phyloP scores from a whole-genome alignment of 139 green algal species.

The Gonium pectorale region DNA sequence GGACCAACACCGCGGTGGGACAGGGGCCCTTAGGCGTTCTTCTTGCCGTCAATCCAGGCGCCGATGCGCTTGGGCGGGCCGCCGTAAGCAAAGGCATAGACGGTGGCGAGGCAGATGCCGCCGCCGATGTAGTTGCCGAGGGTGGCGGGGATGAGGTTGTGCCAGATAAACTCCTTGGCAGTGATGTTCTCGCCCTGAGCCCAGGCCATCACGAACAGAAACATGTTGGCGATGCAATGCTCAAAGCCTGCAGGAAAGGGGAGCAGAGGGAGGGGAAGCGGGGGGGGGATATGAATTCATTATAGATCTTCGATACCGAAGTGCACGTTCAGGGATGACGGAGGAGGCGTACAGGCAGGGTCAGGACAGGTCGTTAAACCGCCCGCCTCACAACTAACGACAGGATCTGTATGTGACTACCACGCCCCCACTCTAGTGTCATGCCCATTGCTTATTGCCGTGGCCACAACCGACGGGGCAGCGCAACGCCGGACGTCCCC shows the following conservation, averaged over 20 bases:
- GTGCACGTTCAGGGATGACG: too few species aligned
- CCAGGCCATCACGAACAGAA: conserved; percentile 60
- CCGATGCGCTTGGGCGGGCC: not conserved
- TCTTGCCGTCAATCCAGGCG: conserved; percentile 22
- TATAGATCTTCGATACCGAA: too few species aligned
- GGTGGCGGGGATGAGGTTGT: conserved; percentile 63
- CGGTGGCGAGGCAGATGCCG: conserved; percentile 47
- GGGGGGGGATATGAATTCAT: too few species aligned
- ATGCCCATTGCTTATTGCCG: too few species aligned
- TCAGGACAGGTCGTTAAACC: too few species aligned
- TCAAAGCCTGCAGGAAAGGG: conserved; percentile 45
- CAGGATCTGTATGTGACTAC: too few species aligned
- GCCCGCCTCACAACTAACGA: too few species aligned
- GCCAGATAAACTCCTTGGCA: conserved; percentile 45
- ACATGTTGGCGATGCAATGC: conserved; percentile 66
- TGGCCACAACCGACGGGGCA: too few species aligned
- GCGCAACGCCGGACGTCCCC: too few species aligned
- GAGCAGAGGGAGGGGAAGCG: not conserved
- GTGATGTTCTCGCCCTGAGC: conserved; percentile 38
- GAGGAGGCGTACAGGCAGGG: too few species aligned
- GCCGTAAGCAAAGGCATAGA: conserved; percentile 55
- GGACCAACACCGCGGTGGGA: too few species aligned
- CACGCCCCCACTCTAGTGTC: too few species aligned
- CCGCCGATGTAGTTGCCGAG: conserved; percentile 55
- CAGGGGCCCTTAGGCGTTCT: not conserved